Conservation (phyloP, 2,329 filamentous ascomycete genomes). For the Penicillium italicum region DNA sequence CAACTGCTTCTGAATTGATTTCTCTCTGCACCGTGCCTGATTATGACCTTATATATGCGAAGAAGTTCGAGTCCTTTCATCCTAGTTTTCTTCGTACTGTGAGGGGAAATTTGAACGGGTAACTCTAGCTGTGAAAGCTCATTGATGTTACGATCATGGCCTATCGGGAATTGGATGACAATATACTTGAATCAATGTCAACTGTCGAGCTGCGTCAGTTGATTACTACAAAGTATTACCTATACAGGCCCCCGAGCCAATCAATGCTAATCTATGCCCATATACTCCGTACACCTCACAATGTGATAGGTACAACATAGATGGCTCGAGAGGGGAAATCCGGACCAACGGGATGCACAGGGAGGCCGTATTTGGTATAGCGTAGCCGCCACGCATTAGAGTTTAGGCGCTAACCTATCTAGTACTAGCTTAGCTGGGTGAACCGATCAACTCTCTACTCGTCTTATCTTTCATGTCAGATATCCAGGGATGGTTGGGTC, state of each 20-base stretch:
- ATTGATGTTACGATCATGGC: not conserved
- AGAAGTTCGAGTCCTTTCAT: not conserved
- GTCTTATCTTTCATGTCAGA: not conserved
- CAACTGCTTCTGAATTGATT: no score
- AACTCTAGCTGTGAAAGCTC: not conserved
- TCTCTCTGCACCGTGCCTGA: not conserved
- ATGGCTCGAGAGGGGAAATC: not conserved
- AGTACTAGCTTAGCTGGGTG: not conserved
- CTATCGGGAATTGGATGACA: no score
- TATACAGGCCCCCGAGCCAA: not conserved
- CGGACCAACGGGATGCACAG: not conserved
- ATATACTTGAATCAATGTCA: not conserved
- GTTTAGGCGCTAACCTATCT: not conserved
- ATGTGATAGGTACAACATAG: not conserved
- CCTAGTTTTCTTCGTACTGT: not conserved
- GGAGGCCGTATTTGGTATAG: not conserved
- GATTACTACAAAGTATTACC: no score
- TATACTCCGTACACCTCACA: not conserved
- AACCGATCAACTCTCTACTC: not conserved
- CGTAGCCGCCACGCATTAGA: constrained; percentile 13
- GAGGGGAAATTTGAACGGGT: not conserved
- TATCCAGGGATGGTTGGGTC: not conserved
- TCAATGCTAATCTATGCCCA: not conserved
- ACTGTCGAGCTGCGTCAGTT: not conserved
- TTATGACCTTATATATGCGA: not conserved